Evolutionary conservation across 2,329 filamentous ascomycete species (phyloP), one percentile per base, ranked within the genome.

Genomic region (Fusarium bactridioides): DNA sequence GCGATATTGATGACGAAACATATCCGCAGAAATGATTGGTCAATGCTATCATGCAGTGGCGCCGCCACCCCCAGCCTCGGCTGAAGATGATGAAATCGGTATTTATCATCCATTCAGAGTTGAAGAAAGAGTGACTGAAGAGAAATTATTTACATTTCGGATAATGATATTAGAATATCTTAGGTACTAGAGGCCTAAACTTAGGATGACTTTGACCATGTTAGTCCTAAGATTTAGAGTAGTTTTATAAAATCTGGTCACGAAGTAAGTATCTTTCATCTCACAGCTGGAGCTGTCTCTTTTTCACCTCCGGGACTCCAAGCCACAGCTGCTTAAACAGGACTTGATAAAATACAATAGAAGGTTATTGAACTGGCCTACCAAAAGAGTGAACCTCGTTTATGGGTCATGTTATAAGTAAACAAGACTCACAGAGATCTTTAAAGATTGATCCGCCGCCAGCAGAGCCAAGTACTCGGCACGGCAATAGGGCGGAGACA

Each of bases 1-100:
- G 40, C 41, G 40, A 50, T 35, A 27, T 54, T 61, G 63, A 76
- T 77, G 76, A 77, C 76, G 76, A 75, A 74, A 58, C 38, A 44
- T 25, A 25, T 25, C 7, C 63, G 58, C n/a, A 57, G n/a, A 51
- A 44, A 23, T 50, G n/a, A 61, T 69, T 64, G 68, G 27, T 61
- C 70, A 76, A 76, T 75, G 57, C 68, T 3, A 19, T 77, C 63
- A 65, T 3, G 15, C 57, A 29, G 47, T 25, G 45, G 45, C 23
- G 47, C 53, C 29, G 41, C 45, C 54, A 56, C 55, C 29, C 57
- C 29, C 37, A n/a, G 43, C 67, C 64, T 63, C 57, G 67, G 51
- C 27, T 27, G 54, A 35, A 57, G 41, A 35, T 57, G 29, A 48
- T 48, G 19, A 43, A 27, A 33, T 58, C 19, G 13, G 10, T 53